Evolutionary conservation across 805 yeast species (phyloP).

Genomic region (Grigorovia jiainica): DNA sequence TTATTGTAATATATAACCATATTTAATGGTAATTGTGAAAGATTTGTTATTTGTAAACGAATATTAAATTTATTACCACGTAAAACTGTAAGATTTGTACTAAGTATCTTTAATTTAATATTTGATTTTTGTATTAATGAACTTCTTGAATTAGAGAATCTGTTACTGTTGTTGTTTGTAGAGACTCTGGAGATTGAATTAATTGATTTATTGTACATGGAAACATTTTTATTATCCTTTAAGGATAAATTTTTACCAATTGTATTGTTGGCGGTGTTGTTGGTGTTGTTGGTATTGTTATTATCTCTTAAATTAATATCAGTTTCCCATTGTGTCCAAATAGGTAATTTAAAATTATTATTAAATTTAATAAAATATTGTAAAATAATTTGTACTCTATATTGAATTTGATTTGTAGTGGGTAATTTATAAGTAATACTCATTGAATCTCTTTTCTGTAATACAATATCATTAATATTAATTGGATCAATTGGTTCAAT

Average conservation of each 20-base stretch:
- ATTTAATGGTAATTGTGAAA: constrained; percentile 16
- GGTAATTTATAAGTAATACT: constrained; percentile 22
- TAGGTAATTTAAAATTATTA: constrained; percentile 6
- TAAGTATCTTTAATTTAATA: constrained; percentile 22
- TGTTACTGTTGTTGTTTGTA: not conserved
- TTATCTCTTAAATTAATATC: constrained; percentile 22
- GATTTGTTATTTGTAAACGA: constrained; percentile 22
- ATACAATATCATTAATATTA: constrained; percentile 3
- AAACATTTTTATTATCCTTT: not conserved
- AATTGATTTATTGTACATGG: not conserved
- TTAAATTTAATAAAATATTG: constrained; percentile 10
- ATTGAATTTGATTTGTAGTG: constrained; percentile 8
- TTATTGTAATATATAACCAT: constrained; percentile 24
- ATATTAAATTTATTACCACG: constrained; percentile 21
- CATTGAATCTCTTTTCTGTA: constrained; percentile 18
- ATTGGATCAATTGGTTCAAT: constrained; percentile 15
- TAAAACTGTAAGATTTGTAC: constrained; percentile 10
- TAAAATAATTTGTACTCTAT: constrained; percentile 19
- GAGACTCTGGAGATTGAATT: constrained; percentile 4
- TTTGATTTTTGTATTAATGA: constrained; percentile 3
- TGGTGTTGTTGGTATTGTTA: not conserved
- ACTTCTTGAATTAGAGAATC: not conserved
- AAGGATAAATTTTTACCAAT: constrained; percentile 1
- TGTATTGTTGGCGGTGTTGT: not conserved
- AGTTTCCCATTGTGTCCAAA: constrained; percentile 26